Conservation (phyloP, 2,329 filamentous ascomycete genomes). For the Colletotrichum karsti region DNA sequence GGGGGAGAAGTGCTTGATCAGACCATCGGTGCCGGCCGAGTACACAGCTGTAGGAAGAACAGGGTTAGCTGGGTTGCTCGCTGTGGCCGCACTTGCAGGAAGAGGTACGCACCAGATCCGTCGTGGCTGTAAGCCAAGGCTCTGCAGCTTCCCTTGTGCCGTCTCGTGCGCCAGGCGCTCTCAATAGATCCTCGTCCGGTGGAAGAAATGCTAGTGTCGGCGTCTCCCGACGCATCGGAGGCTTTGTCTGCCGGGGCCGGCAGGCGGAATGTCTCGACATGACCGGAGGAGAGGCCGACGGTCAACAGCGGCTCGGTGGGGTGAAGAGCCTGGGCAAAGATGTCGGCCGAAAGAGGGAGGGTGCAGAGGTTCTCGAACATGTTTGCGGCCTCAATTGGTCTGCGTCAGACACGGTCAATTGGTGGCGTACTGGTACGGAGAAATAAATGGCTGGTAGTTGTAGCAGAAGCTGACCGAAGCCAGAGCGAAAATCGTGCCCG, state of each 20-base stretch:
- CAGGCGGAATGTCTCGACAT: slow-evolving; percentile 85
- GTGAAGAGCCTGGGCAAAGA: slow-evolving; percentile 90
- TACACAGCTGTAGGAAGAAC: slow-evolving; percentile 56
- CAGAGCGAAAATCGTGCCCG: neutral
- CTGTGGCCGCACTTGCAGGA: neutral
- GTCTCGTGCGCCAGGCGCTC: slow-evolving; percentile 83
- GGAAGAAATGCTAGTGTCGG: slow-evolving; percentile 58
- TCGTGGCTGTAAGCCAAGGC: slow-evolving; percentile 82
- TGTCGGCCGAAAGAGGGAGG: slow-evolving; percentile 83
- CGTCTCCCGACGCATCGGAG: slow-evolving; percentile 59
- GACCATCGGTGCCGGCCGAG: slow-evolving; percentile 68
- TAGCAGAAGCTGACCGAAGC: neutral
- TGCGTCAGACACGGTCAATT: neutral
- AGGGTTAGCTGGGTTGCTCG: slow-evolving; percentile 24
- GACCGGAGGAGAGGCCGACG: slow-evolving; percentile 84
- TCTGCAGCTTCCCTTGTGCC: slow-evolving; percentile 95
- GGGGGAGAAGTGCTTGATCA: slow-evolving; percentile 67
- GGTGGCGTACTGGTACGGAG: neutral
- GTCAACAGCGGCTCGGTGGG: slow-evolving; percentile 85
- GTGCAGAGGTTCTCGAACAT: slow-evolving; percentile 96
- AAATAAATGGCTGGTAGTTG: neutral
- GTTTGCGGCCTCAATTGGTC: slow-evolving; percentile 26
- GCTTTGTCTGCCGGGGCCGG: slow-evolving; percentile 59
- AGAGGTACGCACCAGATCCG: slow-evolving; percentile 70
- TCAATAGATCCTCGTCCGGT: slow-evolving; percentile 80